phyloP scores from a whole-genome alignment of 2,329 filamentous ascomycete genomes.

The Stagonosporopsis rhizophila region DNA sequence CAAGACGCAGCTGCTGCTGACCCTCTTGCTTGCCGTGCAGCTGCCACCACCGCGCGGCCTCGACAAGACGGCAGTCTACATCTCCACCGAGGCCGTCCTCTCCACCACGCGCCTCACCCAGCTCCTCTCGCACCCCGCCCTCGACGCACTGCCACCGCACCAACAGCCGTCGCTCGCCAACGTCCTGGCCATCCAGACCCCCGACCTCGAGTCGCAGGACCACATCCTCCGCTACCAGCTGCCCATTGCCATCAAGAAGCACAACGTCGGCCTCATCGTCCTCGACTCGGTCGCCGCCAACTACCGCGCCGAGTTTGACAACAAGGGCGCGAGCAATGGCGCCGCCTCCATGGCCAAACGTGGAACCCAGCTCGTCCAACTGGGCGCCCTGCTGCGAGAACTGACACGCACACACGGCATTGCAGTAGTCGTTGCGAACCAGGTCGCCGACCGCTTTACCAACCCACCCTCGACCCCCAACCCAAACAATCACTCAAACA shows the following conservation, averaged over 20 bases:
- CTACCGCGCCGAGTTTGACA: conserved; percentile 88
- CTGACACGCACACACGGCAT: conserved; percentile 77
- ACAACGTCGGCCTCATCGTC: conserved; percentile 80
- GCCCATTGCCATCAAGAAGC: conserved; percentile 78
- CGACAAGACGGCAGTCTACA: conserved; percentile 80
- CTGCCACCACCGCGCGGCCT: conserved; percentile 76
- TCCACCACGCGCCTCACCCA: conserved; percentile 83
- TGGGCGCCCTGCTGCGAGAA: conserved; percentile 77
- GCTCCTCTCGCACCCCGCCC: conserved; percentile 73
- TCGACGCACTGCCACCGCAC: conserved; percentile 56
- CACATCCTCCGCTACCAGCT: conserved; percentile 94
- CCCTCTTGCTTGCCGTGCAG: conserved; percentile 83
- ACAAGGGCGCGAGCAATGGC: conserved; percentile 52
- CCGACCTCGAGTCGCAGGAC: conserved; percentile 92
- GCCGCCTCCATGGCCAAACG: conserved; percentile 71
- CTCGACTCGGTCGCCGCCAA: conserved; percentile 95
- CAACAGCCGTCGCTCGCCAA: conserved; percentile 71
- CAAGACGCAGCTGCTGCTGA: conserved; percentile 92
- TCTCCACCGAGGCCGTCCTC: conserved; percentile 88
- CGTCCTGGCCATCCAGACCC: conserved; percentile 81
- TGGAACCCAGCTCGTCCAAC: conserved; percentile 75
- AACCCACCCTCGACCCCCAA: conserved; percentile 27
- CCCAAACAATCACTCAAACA: conserved; percentile 36
- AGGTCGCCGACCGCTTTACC: conserved; percentile 88
- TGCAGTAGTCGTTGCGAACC: conserved; percentile 91